Evolutionary conservation across 768 basidiomycete genomes (phyloP), one percentile per base, ranked within the genome.

Genomic region (Lentinus tigrinus): DNA sequence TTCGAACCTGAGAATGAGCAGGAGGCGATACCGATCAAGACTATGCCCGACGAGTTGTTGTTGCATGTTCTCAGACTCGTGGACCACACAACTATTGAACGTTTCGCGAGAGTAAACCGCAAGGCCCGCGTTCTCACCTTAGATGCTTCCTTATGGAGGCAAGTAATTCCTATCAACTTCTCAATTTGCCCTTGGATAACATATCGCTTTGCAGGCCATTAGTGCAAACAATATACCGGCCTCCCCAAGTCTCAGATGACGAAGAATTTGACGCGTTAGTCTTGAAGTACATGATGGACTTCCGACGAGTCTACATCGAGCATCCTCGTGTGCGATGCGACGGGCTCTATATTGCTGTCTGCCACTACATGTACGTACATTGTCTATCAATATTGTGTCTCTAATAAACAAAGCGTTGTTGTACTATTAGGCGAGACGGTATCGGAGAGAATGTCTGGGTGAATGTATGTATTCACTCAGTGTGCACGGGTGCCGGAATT

Each of bases 331-430:
- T 96, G 47, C 85, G 95, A 38, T 69, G 88, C 61, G 95, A 96
- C 59, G 95, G 95, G 2, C 86, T 93, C 10, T 96, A 96, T 69
- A 95, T 97, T 51, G 87, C 92, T 21, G 89, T 91, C 19, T 95
- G 93, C 67, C 93, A 94, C 70, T 96, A 92, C 64, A 76, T 88
- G 90, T 91, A 70, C 60, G 85, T 72, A 50, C 54, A 27, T n/a
- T n/a, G 54, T 3, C n/a, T 19, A 44, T 34, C 60, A 57, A 57
- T 53, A n/a, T 1, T 21, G 44, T 19, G n/a, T 37, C 10, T 52
- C 26, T n/a, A 40, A 56, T 43, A 54, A 58, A 46, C 26, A 10
- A 6, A 2, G 48, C 43, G 21, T 31, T 17, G 44, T 42, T 9
- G 38, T 43, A 51, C 6, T 59, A 50, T 56, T 31, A 91, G 85